phyloP scores from a whole-genome alignment of 2,329 filamentous ascomycete species.

The Clarireedia sp. region DNA sequence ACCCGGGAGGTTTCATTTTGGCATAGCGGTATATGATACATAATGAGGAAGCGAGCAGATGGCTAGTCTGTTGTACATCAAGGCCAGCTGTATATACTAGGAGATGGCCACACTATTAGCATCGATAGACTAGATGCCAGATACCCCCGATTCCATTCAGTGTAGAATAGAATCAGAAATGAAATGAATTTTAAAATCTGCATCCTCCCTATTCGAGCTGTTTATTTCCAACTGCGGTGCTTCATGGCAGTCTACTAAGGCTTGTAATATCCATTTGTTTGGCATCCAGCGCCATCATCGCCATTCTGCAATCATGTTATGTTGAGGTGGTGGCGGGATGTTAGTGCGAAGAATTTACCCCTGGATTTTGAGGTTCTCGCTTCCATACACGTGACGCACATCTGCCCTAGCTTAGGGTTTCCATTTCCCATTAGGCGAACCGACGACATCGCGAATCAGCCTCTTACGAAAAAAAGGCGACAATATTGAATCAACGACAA shows the following conservation, averaged over 20 bases:
- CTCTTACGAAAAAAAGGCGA: conserved; percentile 5
- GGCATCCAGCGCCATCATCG: too few species aligned
- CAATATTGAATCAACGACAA: conserved; percentile 6
- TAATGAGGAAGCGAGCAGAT: too few species aligned
- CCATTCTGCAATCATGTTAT: too few species aligned
- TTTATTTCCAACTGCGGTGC: too few species aligned
- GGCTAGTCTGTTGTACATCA: too few species aligned
- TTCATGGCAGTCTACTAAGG: too few species aligned
- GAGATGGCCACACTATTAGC: neutral
- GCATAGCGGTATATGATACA: neutral
- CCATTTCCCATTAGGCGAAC: neutral
- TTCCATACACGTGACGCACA: conserved; percentile 3
- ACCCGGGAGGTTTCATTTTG: neutral
- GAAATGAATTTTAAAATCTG: neutral
- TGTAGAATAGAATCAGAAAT: neutral
- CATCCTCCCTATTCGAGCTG: too few species aligned
- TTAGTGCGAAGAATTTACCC: neutral
- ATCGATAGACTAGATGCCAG: neutral
- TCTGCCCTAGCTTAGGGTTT: conserved; percentile 8
- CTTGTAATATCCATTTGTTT: too few species aligned
- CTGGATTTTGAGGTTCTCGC: neutral
- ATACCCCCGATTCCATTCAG: neutral
- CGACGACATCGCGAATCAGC: neutral
- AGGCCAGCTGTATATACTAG: neutral
- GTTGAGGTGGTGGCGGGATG: too few species aligned